Evolutionary conservation across 768 basidiomycete genomes (phyloP), one percentile per base, ranked within the genome.

Genomic region (Crepidotus variabilis): DNA sequence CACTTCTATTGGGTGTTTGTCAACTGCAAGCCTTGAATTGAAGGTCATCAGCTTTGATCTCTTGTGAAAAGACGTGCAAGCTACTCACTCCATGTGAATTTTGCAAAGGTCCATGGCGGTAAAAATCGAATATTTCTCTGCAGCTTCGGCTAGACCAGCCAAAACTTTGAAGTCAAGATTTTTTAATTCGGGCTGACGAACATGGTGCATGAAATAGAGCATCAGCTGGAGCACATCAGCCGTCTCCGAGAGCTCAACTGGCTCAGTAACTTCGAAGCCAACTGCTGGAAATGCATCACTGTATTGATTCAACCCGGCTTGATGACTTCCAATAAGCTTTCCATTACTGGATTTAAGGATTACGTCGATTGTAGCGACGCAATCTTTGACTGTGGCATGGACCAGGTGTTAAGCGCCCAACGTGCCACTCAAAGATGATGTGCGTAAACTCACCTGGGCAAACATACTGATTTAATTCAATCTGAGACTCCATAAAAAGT

Each of bases 91-190:
- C 60, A 63, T 63, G 50, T 28, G 47, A 3, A 57, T 32, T 36
- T 48, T 58, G 36, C 62, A 63, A 11, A 61, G 14, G 14, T 57
- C 52, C 55, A 63, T 59, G 5, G 60, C 57, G 8, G 57, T 51
- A 39, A 39, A 63, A 5, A 63, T 47, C 50, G 46, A 47, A 39
- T 61, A 63, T 45, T 63, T 63, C 57, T 61, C 60, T 5, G 49
- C 57, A 1, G 60, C 62, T 22, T 63, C 62, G 2, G 62, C 57
- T 6, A 63, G 47, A 7, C 49, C 18, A 9, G 32, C 46, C 5
- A 61, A 28, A 1, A 50, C 43, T 2, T 13, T 9, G 21, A 55
- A 55, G 0, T 6, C 1, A 0, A 59, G 13, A 0, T 23, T 39
- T 1, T 43, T 32, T 2, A 59, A 49, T 11, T 49, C 47, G 0